Base-by-base conservation (phyloP, 2,329 filamentous ascomycete genomes). In the Fusarium tricinctum region DNA sequence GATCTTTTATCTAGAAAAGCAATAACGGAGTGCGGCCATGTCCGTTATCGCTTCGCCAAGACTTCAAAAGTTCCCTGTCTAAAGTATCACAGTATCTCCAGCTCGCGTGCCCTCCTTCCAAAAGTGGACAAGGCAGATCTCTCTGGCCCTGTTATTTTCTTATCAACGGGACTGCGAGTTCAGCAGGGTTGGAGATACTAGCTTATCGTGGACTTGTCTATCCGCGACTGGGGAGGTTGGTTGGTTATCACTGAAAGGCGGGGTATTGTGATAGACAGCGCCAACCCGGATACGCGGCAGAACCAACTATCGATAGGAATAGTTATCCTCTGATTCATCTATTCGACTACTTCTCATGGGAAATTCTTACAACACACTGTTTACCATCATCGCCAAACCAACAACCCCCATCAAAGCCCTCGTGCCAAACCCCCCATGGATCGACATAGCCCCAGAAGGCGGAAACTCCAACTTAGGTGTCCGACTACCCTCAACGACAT, bases 31-130 rank as follows among this genome's bases (percentile, higher is more conserved):
- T 13, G 44, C 58, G 39, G 45, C 47, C 35, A 32, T 53, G 39
- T 58, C 64, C 63, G 58, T 63, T 63, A 63, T 67, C 58, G 42
- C 45, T 40, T 26, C 22, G 58, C 52, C 48, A 67, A 67, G 64
- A 33, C 23, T 43, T 48, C 58, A 67, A 68, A 67, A 54, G 62
- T 67, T 48, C 64, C 58, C 26, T 15, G 17, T 38, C 39, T 58
- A 48, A 38, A 48, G 46, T 6, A 26, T 32, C 23, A 40, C 22
- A 20, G 17, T 47, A 38, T 49, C 45, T 33, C 22, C 28, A 26
- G 28, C 35, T 65, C 60, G 54, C 12, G 60, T 65, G 54, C 38
- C 56, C 64, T 67, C 63, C 63, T 67, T 58, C 64, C 57, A 48
- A 58, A 58, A 61, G 51, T 58, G 30, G 57, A 42, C 12, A 67